Base-by-base conservation (phyloP, 2,329 filamentous ascomycete species). In the Aaosphaeria pasadenensis region DNA sequence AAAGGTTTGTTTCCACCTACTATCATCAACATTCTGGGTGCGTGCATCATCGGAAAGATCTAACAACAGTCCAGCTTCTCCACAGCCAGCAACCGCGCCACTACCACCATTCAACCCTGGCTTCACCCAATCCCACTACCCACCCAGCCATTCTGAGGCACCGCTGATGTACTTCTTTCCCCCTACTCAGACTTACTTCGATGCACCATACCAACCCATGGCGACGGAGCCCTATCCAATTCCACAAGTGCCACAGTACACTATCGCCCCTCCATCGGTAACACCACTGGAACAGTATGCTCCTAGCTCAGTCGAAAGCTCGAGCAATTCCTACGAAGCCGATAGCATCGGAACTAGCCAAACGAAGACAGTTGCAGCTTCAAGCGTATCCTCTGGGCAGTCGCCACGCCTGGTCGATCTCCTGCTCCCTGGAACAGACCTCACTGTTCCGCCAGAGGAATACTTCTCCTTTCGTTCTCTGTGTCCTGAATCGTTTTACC, bases 391-490 rank as follows among this genome's bases (percentile, higher is more conserved):
- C 45, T 74, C 74, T 36, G 74, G 73, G 17, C 73, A 76, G 46
- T 77, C 76, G 28, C 77, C 77, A 33, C 72, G 71, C 45, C 58
- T 79, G 36, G 63, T 76, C 40, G 75, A 79, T 59, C 64, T 79
- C 13, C 61, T 78, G 13, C 55, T 76, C n/a, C 74, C 77, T 7
- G 75, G 74, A 5, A 75, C 74, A 9, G 74, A 78, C 49, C 60
- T 78, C 30, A 74, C 67, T 56, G 67, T 65, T 30, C 66, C 72
- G 31, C 69, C 69, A 9, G 67, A 70, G 43, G 68, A 71, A 45
- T 71, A 67, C 50, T 45, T 51, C 35, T 60, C 56, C 7, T 71
- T 62, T 47, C 52, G 61, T 6, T 56, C 66, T n/a, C 66, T 68
- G 42, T 64, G 66, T 33, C 48, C 54, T 39, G 66, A 68, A 39